These are phyloP conservation scores for Penicillium canescens DNA, from an alignment of 495 filamentous ascomycete species.

Conservation along the genomic window DNA sequence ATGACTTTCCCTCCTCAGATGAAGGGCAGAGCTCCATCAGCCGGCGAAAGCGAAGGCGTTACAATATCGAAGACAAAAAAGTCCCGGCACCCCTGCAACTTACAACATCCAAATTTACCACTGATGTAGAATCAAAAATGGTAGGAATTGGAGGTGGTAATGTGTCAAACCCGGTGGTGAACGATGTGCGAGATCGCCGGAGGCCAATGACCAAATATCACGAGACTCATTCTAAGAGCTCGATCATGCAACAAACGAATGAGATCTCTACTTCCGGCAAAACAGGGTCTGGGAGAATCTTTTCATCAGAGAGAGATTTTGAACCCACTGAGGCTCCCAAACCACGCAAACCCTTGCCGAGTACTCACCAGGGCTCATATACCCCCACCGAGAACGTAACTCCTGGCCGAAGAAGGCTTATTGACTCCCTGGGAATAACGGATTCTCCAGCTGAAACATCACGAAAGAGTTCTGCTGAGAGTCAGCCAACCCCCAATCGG, in stretches of 20 bases:
- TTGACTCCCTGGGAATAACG: slow-evolving; percentile 34
- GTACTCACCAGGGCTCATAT: not conserved
- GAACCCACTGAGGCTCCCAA: not conserved
- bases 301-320: not conserved
- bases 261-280: not conserved
- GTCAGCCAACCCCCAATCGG: slow-evolving; percentile 10
- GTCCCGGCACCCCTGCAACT: not conserved
- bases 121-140: not conserved
- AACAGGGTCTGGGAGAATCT: not conserved
- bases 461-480: slow-evolving; percentile 3
- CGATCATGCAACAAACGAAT: not conserved
- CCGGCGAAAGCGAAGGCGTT: slow-evolving; percentile 18
- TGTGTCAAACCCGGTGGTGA: not conserved
- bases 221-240: not conserved
- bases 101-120: not conserved
- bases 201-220: not conserved
- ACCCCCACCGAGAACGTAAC: slow-evolving; percentile 7
- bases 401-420: slow-evolving; percentile 31
- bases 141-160: not conserved
- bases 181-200: not conserved
- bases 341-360: not conserved
- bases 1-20: slow-evolving; percentile 41
- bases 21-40: slow-evolving; percentile 23
- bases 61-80: slow-evolving; percentile 1
- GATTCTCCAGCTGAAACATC: not conserved